Evolutionary conservation across 192 early-diverging fungal species (phyloP).

Genomic region (Backusella westeae): DNA sequence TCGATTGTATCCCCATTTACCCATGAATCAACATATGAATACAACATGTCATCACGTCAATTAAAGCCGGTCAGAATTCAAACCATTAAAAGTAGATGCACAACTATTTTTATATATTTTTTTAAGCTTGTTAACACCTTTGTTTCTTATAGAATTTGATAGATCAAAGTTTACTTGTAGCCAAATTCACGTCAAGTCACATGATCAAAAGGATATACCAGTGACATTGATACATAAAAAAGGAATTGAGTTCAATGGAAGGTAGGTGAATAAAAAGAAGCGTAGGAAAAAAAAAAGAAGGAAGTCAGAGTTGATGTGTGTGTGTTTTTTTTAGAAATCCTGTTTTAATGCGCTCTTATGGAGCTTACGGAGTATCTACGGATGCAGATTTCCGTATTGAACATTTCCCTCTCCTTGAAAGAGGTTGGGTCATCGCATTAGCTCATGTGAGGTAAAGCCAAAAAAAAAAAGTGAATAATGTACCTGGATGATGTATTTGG

Average conservation of each 20-base stretch:
- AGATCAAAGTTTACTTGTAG: constrained; percentile 44
- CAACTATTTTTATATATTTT: not conserved
- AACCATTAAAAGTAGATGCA: constrained; percentile 45
- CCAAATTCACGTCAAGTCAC: constrained; percentile 42
- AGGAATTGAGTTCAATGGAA: constrained; percentile 40
- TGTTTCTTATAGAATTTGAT: constrained; percentile 38
- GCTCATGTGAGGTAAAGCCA: constrained; percentile 63
- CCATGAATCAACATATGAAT: constrained; percentile 66
- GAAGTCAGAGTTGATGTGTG: not conserved
- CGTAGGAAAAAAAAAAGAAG: not conserved
- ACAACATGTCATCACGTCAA: constrained; percentile 51
- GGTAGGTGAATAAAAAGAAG: constrained; percentile 13
- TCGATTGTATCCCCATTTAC: constrained; percentile 62
- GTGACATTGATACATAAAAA: constrained; percentile 64
- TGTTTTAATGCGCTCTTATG: constrained; percentile 71
- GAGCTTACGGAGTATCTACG: constrained; percentile 75
- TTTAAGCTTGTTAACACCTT: not conserved
- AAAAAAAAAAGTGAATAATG: not conserved
- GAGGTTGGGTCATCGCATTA: constrained; percentile 80
- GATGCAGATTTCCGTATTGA: constrained; percentile 77
- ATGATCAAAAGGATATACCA: constrained; percentile 51
- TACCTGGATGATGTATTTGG: not conserved
- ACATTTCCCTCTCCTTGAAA: constrained; percentile 70
- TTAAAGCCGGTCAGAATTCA: constrained; percentile 43
- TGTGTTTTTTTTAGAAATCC: constrained; percentile 39